Evolutionary conservation across 345 rosid genomes (phyloP).

Genomic region (Hevea brasiliensis): DNA sequence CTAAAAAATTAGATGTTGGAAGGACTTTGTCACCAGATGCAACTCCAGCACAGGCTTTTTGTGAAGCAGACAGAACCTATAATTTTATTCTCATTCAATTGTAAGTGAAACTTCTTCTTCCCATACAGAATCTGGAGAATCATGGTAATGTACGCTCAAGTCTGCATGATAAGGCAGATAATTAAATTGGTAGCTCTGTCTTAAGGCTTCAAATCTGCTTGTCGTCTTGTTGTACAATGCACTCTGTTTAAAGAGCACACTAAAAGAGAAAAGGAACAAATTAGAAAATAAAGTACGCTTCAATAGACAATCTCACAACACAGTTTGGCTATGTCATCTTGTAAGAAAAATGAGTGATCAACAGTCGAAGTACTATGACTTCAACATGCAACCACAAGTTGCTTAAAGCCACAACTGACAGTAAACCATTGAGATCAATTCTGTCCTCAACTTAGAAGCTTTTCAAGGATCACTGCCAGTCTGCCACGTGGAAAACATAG

Average conservation of each 20-base stretch:
- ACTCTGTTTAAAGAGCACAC: not conserved
- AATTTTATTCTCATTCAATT: not conserved
- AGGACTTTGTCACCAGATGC: not conserved
- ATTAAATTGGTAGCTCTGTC: not conserved
- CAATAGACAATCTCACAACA: not conserved
- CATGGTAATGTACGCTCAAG: not conserved
- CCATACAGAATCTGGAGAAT: not conserved
- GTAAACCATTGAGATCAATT: conserved; percentile 4
- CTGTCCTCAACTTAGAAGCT: conserved; percentile 6
- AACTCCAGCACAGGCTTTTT: not conserved
- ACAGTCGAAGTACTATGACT: not conserved
- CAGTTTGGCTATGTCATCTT: not conserved
- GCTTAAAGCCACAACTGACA: not conserved
- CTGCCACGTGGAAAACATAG: conserved; percentile 1
- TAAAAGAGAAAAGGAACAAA: not conserved
- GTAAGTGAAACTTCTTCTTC: not conserved
- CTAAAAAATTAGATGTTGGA: not conserved
- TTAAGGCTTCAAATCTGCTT: not conserved
- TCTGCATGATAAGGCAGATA: not conserved
- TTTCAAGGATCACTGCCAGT: not conserved
- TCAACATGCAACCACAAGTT: not conserved
- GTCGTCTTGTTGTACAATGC: too few species aligned
- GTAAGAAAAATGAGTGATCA: not conserved
- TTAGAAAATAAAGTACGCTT: not conserved
- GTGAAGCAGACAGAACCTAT: not conserved